Percentiles rank a stretch among this genome's conserved stretches.
phyloP scores from a whole-genome alignment of 345 rosid species.

The Pistacia atlantica region DNA sequence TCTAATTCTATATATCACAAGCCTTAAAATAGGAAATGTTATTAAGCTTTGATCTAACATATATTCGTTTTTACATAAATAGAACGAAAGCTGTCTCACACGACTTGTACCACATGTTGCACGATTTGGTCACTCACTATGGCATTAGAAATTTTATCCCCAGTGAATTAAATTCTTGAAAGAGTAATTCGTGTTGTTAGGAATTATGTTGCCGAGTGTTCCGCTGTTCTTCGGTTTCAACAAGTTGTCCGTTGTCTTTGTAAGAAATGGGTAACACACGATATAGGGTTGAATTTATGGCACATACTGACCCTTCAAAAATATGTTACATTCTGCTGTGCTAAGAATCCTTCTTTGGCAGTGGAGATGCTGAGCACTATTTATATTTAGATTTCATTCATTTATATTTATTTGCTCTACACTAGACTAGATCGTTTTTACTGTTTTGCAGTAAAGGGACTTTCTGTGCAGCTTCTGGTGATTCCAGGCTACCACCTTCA shows the following conservation, averaged over 20 bases:
- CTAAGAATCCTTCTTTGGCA: background rate
- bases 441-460: slow-evolving; percentile 58
- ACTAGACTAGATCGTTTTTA: slow-evolving; percentile 45
- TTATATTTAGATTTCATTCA: background rate
- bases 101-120: background rate
- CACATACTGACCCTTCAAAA: background rate
- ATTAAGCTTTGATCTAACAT: too few relatives aligned
- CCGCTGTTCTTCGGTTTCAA: too few relatives aligned
- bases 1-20: too few relatives aligned
- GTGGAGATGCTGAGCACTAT: background rate
- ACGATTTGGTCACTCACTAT: background rate
- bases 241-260: background rate
- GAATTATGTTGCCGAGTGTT: background rate
- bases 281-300: background rate
- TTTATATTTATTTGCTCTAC: slow-evolving; percentile 12
- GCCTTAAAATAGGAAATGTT: too few relatives aligned
- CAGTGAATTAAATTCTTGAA: too few relatives aligned
- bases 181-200: background rate
- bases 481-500: slow-evolving; percentile 20
- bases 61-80: too few relatives aligned
- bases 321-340: background rate
- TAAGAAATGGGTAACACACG: background rate
- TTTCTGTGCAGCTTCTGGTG: slow-evolving; percentile 14
- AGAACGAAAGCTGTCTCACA: too few relatives aligned
- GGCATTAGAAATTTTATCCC: background rate